Base-by-base conservation (phyloP, 768 basidiomycete species). In the Phallus indusiatus region DNA sequence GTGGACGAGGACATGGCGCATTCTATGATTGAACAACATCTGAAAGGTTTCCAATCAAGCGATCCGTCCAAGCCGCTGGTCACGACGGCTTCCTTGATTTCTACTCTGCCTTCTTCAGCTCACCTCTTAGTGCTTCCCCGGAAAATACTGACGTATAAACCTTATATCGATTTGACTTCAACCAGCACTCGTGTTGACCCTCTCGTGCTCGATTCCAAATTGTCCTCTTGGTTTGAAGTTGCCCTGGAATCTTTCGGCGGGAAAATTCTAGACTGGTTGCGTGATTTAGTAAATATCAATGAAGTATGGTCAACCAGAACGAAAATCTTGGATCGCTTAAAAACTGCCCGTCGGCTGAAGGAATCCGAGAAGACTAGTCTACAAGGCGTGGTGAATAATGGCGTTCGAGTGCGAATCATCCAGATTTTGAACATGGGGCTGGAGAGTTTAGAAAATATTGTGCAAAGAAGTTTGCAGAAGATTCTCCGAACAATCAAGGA, bases 61-160 rank as follows among this genome's bases (percentile, higher is more conserved):
- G 70, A 65, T 53, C 67, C 63, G 22, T 62, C 67, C 36, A 83
- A 81, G 63, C 76, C 85, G 8, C 75, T 75, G 47, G 71, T 94
- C 46, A 84, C 83, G 5, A 90, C 90, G 0, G 79, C 84, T 49
- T 70, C 76, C 0, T 73, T 95, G 24, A 76, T 97, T 18, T 74
- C 78, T 22, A 77, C 78, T 9, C 78, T 95, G 21, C 92, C 92
- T 0, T 93, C 94, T 0, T 87, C 91, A 0, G 82, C 87, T 22
- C 88, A 93, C 63, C 83, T 94, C 61, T 79, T 84, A 16, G 78
- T 90, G 56, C 78, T 97, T 0, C 91, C 93, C 0, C 66, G 75
- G 1, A 79, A 75, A 60, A 79, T 97, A 61, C 80, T 79, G 63
- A 78, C 80, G 5, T 96, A 94, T 70, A 89, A 85, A 65, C 94